phyloP scores from a whole-genome alignment of 208 protist genomes.

The Leishmania amazonensis region DNA sequence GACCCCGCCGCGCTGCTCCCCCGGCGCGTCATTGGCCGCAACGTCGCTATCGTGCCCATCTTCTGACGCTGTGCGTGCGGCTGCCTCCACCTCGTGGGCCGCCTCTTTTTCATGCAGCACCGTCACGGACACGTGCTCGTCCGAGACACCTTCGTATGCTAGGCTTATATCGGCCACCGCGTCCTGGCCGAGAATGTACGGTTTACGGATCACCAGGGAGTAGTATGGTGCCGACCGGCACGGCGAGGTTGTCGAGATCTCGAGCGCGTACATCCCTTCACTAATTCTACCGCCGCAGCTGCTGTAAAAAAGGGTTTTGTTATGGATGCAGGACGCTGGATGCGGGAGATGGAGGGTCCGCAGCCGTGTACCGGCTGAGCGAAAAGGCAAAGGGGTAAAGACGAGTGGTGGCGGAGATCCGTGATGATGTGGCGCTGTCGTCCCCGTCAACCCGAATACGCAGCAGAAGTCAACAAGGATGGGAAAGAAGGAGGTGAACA shows the following conservation, averaged over 20 bases:
- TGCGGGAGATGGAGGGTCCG: not conserved
- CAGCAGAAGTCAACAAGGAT: not conserved
- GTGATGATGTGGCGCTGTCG: not conserved
- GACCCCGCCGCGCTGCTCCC: constrained; percentile 2
- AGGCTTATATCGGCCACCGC: constrained; percentile 43
- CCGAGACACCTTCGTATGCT: constrained; percentile 38
- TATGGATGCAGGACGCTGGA: too few species aligned
- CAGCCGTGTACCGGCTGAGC: not conserved
- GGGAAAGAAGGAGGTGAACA: not conserved
- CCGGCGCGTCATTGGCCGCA: not conserved
- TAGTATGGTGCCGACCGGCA: constrained; percentile 73
- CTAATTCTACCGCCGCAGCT: not conserved
- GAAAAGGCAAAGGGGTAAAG: not conserved
- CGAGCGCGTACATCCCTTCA: constrained; percentile 61
- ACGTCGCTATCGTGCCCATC: constrained; percentile 6
- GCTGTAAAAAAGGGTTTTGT: not conserved
- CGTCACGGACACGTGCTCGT: constrained; percentile 56
- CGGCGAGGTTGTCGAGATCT: constrained; percentile 53
- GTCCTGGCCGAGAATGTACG: constrained; percentile 65
- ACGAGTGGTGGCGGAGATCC: not conserved
- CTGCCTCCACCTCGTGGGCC: constrained; percentile 15
- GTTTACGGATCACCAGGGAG: constrained; percentile 72
- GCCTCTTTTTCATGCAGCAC: constrained; percentile 65
- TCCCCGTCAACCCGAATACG: not conserved
- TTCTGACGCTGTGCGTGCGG: not conserved